Base-by-base conservation (phyloP, 2,329 filamentous ascomycete genomes). In the Exophiala calicioides region DNA sequence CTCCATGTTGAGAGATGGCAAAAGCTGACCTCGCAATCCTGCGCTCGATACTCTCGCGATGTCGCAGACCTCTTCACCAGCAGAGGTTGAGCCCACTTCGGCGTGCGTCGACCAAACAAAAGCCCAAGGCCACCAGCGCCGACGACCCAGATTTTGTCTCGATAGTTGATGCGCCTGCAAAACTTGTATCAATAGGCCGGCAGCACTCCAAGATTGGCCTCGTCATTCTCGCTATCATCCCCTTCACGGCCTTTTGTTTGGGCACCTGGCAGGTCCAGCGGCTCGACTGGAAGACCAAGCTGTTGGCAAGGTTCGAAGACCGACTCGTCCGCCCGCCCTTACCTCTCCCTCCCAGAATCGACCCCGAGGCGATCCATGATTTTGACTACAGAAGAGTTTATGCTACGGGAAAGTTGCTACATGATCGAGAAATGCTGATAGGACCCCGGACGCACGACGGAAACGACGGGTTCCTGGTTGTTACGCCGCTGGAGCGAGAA, bases 231-330 rank as follows among this genome's bases (percentile, higher is more conserved):
- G 88, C 88, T 30, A 71, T 95, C 41, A 97, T 98, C 61, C 93
- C 93, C 37, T 70, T 95, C 50, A 96, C 90, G 1, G 89, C 93
- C 8, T 95, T 98, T 68, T 74, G 77, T 44, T 82, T 98, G 12
- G 93, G 93, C 21, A 88, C 88, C 55, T 98, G 93, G 93, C 93
- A 98, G 67, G 87, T 98, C 43, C 82, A 95, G 66, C 86, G 93
- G 8, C 80, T 98, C 1, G 82, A 84, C 48, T 95, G 91, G 90
- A 98, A 98, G 68, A 90, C 89, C 3, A 86, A 95, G 34, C 77
- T 98, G 9, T 84, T 98, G 52, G 89, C 91, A 50, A 88, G 85
- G 59, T 89, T 88, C 68, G 93, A 97, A 71, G 90, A 98, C 73
- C 86, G 91, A 4, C 79, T 98, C 26, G 79, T 95, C 30, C 87